Conservation (phyloP, 2,329 filamentous ascomycete species). For the Colletotrichum sp. region DNA sequence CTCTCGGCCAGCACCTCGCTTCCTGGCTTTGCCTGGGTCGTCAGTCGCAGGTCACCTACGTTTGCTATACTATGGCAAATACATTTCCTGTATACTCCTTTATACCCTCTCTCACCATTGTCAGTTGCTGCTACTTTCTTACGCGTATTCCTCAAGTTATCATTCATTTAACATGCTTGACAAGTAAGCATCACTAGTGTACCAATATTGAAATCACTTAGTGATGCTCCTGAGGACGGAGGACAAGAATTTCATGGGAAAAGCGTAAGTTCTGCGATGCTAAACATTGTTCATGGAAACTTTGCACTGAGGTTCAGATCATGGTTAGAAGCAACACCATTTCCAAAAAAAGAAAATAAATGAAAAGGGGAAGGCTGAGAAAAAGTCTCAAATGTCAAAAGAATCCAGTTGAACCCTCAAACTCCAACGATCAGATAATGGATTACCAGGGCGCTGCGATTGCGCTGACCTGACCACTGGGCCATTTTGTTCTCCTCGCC, state of each 20-base stretch:
- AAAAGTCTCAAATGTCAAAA: background rate
- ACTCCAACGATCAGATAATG: background rate
- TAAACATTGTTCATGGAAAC: background rate
- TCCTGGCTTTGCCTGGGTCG: background rate
- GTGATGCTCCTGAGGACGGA: no score
- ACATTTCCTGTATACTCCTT: background rate
- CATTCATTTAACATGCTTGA: background rate
- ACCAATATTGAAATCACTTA: background rate
- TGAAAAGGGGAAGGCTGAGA: background rate
- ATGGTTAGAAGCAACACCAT: background rate
- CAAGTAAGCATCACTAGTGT: background rate
- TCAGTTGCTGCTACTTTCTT: no score
- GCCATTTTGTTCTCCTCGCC: background rate
- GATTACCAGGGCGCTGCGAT: background rate
- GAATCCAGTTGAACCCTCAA: background rate
- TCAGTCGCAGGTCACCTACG: background rate
- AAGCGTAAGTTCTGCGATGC: background rate
- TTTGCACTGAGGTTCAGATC: background rate
- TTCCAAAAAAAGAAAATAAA: background rate
- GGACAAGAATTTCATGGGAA: background rate
- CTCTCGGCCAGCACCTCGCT: background rate
- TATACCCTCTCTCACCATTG: background rate
- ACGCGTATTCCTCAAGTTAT: no score
- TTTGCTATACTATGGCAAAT: accelerated
- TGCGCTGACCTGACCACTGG: background rate